Percentiles rank a stretch among this genome's conserved stretches.
These are phyloP conservation scores for Cryptococcus depauperatus DNA, from an alignment of 1,284 basidiomycete genomes.

Conservation along the genomic window DNA sequence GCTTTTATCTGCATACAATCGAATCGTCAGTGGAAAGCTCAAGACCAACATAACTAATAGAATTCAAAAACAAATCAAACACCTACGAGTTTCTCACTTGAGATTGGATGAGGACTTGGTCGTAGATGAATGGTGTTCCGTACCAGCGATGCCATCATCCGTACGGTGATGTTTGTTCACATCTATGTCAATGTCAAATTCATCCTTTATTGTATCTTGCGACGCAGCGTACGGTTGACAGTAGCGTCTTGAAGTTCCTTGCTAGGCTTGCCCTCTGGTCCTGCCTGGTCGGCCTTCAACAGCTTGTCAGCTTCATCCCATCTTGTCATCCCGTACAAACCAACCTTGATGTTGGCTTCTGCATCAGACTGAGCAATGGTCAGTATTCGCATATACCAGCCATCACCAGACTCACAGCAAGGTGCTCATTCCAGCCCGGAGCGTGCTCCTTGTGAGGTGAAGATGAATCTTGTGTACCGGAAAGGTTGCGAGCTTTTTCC, in stretches of 20 bases:
- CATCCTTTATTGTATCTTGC: background rate
- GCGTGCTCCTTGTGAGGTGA: slow-evolving; percentile 33
- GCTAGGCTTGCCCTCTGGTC: slow-evolving; percentile 21
- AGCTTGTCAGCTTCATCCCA: slow-evolving; percentile 1
- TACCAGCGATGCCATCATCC: slow-evolving; percentile 2
- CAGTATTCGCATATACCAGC: background rate
- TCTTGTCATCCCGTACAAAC: background rate
- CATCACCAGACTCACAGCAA: slow-evolving; percentile 37
- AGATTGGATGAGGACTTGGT: slow-evolving; percentile 8
- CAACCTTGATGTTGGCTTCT: slow-evolving; percentile 37
- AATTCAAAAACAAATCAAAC: background rate
- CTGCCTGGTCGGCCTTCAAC: slow-evolving; percentile 29
- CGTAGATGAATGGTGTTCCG: slow-evolving; percentile 2
- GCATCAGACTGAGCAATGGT: slow-evolving; percentile 27
- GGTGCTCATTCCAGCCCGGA: slow-evolving; percentile 41
- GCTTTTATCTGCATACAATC: slow-evolving; percentile 17
- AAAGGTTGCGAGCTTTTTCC: slow-evolving; percentile 36
- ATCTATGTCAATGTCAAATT: slow-evolving; percentile 12
- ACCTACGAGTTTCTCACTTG: slow-evolving; percentile 23
- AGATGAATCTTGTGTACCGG: slow-evolving; percentile 25
- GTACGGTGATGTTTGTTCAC: slow-evolving; percentile 29
- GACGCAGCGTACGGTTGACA: slow-evolving; percentile 23
- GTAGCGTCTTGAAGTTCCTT: slow-evolving; percentile 37
- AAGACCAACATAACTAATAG: no score
- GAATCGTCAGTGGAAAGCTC: background rate